Conservation (phyloP, 257 asterid species). For the Voacanga thouarsii region DNA sequence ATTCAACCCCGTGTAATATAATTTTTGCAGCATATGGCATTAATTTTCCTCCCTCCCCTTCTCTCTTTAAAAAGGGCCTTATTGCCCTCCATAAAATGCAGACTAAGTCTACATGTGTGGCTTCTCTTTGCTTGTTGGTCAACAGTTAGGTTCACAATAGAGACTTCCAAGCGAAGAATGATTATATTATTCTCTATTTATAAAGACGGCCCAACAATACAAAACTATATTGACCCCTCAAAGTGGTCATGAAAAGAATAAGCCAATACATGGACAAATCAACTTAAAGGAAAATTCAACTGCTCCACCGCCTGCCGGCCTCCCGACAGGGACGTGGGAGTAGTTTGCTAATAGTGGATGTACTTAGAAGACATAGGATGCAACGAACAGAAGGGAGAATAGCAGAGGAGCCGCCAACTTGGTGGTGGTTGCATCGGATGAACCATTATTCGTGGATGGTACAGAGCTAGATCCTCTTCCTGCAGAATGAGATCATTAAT, state of each 20-base stretch:
- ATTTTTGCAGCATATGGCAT: neutral
- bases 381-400: constrained; percentile 32
- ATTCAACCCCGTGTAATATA: neutral
- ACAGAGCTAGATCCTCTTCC: constrained; percentile 33
- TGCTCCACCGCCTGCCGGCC: neutral
- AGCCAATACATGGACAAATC: constrained; percentile 22
- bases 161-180: neutral
- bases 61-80: neutral
- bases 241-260: constrained; percentile 33
- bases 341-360: neutral
- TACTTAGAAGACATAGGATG: constrained; percentile 21
- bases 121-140: neutral
- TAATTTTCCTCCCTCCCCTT: too few species aligned
- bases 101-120: neutral
- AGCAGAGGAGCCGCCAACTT: constrained; percentile 36
- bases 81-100: neutral
- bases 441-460: constrained; percentile 32
- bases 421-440: constrained; percentile 33
- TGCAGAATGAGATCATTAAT: constrained; percentile 1
- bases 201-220: constrained; percentile 29
- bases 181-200: constrained; percentile 25
- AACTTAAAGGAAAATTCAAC: constrained; percentile 11
- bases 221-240: constrained; percentile 33
- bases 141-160: neutral
- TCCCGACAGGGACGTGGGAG: neutral